A percentile compares a stretch with the other conserved stretches of the same genome.
These are phyloP conservation scores for Fusarium praegraminearum DNA, from an alignment of 2,329 filamentous ascomycete species.

Conservation along the genomic window DNA sequence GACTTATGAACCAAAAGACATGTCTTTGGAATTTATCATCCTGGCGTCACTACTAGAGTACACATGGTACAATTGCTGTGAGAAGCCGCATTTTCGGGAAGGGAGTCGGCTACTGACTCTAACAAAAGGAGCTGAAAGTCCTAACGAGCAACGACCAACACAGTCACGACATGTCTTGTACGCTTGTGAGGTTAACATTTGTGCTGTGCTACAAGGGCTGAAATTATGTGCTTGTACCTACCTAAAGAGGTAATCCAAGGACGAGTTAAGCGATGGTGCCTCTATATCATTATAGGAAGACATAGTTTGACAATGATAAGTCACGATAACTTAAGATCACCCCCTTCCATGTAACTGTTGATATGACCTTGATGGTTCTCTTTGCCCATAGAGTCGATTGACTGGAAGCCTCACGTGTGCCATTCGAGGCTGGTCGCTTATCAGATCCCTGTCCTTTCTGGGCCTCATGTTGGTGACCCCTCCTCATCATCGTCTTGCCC, in stretches of 20 bases:
- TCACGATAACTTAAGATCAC: background rate
- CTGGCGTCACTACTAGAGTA: background rate
- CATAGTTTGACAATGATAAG: background rate
- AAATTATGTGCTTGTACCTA: conserved; percentile 8
- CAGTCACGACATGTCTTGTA: background rate
- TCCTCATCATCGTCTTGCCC: conserved; percentile 6
- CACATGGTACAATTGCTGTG: conserved; percentile 4
- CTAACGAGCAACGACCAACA: conserved; percentile 5
- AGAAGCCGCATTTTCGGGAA: background rate
- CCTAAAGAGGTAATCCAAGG: conserved; percentile 14
- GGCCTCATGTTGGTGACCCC: background rate
- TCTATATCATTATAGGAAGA: background rate
- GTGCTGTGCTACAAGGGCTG: conserved; percentile 11
- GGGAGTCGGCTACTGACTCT: background rate
- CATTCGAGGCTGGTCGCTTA: background rate
- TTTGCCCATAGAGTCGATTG: background rate
- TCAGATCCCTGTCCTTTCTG: conserved; percentile 26
- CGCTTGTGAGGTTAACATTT: background rate
- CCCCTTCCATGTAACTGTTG: too few species aligned
- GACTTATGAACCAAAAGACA: conserved; percentile 4
- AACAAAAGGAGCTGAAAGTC: background rate
- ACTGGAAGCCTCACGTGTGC: background rate
- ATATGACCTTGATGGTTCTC: background rate
- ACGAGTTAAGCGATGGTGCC: conserved; percentile 7
- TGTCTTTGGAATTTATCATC: conserved; percentile 5